These are phyloP conservation scores for Larix kaempferi DNA, from an alignment of 75 land plant genomes.

Conservation along the genomic window DNA sequence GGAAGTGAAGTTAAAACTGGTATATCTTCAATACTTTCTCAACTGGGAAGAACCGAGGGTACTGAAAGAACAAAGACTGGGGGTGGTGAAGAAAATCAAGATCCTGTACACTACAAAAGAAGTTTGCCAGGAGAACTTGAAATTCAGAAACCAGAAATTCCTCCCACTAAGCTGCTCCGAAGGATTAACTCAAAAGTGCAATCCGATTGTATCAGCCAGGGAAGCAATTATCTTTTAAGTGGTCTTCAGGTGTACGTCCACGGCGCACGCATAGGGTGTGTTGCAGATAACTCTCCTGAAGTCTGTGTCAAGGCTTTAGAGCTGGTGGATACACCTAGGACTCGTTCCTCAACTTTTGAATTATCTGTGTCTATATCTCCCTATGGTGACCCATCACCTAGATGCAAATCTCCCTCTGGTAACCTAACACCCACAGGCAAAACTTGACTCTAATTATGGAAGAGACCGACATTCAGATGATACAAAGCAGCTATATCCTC, in stretches of 20 bases:
- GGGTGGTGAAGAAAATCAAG: neutral
- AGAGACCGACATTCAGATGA: too few relatives aligned
- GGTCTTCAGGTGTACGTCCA: slow-evolving; percentile 60
- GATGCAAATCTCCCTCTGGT: neutral
- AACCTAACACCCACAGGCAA: too few relatives aligned
- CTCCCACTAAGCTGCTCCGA: slow-evolving; percentile 6
- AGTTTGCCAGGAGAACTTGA: slow-evolving; percentile 47
- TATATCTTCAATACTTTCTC: too few relatives aligned
- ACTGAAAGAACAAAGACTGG: neutral
- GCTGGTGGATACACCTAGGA: slow-evolving; percentile 39
- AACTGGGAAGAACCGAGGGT: neutral
- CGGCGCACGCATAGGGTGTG: slow-evolving; percentile 64
- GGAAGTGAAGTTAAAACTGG: neutral
- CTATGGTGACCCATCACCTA: neutral
- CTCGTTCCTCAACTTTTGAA: neutral
- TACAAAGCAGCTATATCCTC: too few relatives aligned
- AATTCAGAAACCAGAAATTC: slow-evolving; percentile 2
- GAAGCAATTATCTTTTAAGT: slow-evolving; percentile 53
- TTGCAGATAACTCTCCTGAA: slow-evolving; percentile 56
- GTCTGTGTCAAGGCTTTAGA: slow-evolving; percentile 54
- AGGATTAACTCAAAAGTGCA: slow-evolving; percentile 41
- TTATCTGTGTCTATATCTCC: neutral
- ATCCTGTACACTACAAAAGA: slow-evolving; percentile 23
- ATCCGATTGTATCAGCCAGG: slow-evolving; percentile 16
- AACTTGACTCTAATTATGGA: too few relatives aligned